phyloP scores from a whole-genome alignment of 2,329 filamentous ascomycete species.

The Curvularia verruculosa region DNA sequence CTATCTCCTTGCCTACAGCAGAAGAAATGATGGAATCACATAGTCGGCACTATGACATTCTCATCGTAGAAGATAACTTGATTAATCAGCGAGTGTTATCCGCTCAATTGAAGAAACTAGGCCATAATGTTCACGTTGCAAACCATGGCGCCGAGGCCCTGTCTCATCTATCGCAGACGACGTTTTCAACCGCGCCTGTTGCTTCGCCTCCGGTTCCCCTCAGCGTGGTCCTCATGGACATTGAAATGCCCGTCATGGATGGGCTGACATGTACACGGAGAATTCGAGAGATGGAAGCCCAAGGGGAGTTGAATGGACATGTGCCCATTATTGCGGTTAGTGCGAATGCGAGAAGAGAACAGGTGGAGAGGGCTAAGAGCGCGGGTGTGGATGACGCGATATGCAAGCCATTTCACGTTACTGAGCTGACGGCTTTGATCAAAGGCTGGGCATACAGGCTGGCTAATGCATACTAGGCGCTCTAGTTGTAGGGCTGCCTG shows the following conservation, averaged over 20 bases:
- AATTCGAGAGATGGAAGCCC: slow-evolving; percentile 27
- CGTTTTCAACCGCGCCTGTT: slow-evolving; percentile 5
- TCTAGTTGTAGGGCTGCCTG: neutral
- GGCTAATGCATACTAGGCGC: neutral
- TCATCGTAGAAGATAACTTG: slow-evolving; percentile 43
- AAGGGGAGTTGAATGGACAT: slow-evolving; percentile 18
- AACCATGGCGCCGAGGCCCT: slow-evolving; percentile 41
- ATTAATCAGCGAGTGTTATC: slow-evolving; percentile 40
- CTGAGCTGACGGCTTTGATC: slow-evolving; percentile 7
- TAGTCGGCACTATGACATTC: slow-evolving; percentile 9
- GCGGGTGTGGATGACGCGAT: slow-evolving; percentile 60
- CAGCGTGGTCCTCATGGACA: slow-evolving; percentile 29
- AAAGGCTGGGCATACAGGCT: neutral
- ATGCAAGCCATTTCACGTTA: slow-evolving; percentile 70
- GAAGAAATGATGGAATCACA: neutral
- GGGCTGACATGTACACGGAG: slow-evolving; percentile 29
- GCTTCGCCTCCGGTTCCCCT: neutral
- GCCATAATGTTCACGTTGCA: slow-evolving; percentile 31
- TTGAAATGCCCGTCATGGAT: slow-evolving; percentile 45
- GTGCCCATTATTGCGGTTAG: slow-evolving; percentile 37
- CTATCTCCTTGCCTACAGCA: neutral
- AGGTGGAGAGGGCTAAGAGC: slow-evolving; percentile 23
- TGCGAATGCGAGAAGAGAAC: slow-evolving; percentile 40
- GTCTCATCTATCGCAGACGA: slow-evolving; percentile 15
- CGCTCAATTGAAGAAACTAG: slow-evolving; percentile 31